Conservation (phyloP, 2,329 filamentous ascomycete genomes). For the Paecilomyces dactylethromorphus region DNA sequence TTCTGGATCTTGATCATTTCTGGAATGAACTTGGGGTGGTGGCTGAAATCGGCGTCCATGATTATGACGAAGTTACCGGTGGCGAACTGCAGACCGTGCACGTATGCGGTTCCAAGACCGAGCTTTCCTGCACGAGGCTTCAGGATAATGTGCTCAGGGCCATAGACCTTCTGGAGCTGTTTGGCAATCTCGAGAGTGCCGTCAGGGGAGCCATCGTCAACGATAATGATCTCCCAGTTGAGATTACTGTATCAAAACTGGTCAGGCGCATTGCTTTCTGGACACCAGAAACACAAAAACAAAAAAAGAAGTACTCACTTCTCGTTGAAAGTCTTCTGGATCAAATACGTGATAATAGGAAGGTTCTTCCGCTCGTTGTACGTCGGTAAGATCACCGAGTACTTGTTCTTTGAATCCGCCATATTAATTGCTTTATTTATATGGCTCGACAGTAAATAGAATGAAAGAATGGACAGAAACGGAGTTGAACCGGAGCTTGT, state of each 20-base stretch:
- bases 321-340: constrained; percentile 86
- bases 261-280: constrained; percentile 1
- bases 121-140: constrained; percentile 90
- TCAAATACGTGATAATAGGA: constrained; percentile 89
- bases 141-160: constrained; percentile 67
- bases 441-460: neutral
- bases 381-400: constrained; percentile 94
- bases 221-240: constrained; percentile 95
- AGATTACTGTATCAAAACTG: constrained; percentile 58
- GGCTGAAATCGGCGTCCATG: constrained; percentile 99
- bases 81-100: constrained; percentile 84
- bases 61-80: constrained; percentile 97
- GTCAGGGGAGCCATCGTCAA: constrained; percentile 96
- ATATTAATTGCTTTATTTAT: constrained; percentile 20
- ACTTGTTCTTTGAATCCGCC: constrained; percentile 60
- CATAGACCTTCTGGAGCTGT: constrained; percentile 84
- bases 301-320: constrained; percentile 53
- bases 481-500: constrained; percentile 12
- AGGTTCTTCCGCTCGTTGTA: constrained; percentile 98
- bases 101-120: constrained; percentile 93
- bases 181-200: constrained; percentile 85
- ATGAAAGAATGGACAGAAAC: neutral
- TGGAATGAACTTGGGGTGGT: constrained; percentile 98
- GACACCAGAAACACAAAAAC: neutral
- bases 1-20: constrained; percentile 82